Evolutionary conservation across 495 filamentous ascomycete species (phyloP).

Genomic region (Aspergillus carlsbadensis): DNA sequence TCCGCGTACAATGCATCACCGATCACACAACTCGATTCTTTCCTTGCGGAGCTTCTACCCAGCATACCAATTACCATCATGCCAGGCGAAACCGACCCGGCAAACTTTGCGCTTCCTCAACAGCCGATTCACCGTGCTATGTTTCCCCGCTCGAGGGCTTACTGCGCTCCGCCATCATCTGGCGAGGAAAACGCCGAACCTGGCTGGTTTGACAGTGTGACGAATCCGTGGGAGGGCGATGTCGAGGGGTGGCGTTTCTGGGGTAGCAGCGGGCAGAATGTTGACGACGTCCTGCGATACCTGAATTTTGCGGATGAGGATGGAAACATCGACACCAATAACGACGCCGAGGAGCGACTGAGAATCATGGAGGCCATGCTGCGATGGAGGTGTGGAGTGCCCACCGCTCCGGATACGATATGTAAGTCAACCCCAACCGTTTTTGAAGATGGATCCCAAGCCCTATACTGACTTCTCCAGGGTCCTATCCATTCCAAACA

Average conservation of each 20-base stretch:
- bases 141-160: conserved; percentile 72
- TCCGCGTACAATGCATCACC: conserved; percentile 82
- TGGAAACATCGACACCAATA: conserved; percentile 17
- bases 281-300: conserved; percentile 93
- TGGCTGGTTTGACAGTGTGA: conserved; percentile 84
- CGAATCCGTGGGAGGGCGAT: conserved; percentile 90
- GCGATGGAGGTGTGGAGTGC: conserved; percentile 87
- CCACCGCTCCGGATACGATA: conserved; percentile 93
- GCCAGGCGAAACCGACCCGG: conserved; percentile 73
- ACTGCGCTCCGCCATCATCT: conserved; percentile 51
- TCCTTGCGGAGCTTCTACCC: conserved; percentile 77
- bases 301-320: conserved; percentile 48
- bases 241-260: conserved; percentile 84
- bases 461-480: conserved; percentile 38
- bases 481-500: conserved; percentile 93
- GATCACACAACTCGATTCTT: conserved; percentile 76
- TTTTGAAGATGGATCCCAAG: not conserved
- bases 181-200: conserved; percentile 46
- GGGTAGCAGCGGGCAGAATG: conserved; percentile 84
- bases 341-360: conserved; percentile 62
- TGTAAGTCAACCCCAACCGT: conserved; percentile 58
- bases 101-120: conserved; percentile 76
- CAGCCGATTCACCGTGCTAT: conserved; percentile 81
- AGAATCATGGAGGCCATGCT: conserved; percentile 90
- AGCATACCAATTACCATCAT: conserved; percentile 78